Evolutionary conservation across 2,329 filamentous ascomycete genomes (phyloP).

Genomic region (Colletotrichum chrysophilum): DNA sequence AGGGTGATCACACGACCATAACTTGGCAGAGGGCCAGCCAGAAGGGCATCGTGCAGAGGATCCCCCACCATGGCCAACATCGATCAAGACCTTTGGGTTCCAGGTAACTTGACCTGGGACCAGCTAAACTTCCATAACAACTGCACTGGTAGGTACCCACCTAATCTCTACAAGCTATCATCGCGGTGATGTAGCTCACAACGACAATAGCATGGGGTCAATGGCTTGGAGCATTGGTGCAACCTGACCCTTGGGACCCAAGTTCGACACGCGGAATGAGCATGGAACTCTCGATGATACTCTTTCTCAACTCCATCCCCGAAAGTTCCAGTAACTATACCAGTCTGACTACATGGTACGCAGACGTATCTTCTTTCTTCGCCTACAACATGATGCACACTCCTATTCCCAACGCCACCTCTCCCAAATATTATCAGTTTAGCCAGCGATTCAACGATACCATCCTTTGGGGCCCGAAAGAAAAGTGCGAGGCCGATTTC

Average conservation of each 20-base stretch:
- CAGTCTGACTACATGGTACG: background rate
- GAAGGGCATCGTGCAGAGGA: background rate
- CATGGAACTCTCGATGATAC: background rate
- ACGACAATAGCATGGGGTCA: background rate
- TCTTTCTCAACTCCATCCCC: background rate
- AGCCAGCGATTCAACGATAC: conserved; percentile 6
- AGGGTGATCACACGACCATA: background rate
- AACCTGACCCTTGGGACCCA: conserved; percentile 10
- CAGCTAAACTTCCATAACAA: conserved; percentile 13
- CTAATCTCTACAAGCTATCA: background rate
- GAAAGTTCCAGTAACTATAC: background rate
- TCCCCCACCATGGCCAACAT: background rate
- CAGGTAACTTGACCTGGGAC: conserved; percentile 13
- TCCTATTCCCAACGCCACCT: background rate
- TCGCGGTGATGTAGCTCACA: background rate
- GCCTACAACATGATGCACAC: conserved; percentile 18
- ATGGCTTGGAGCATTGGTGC: conserved; percentile 1
- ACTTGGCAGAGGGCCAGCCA: background rate
- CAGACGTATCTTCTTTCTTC: conserved; percentile 1
- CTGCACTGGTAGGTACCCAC: background rate
- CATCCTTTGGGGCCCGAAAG: background rate
- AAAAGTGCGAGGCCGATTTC: background rate
- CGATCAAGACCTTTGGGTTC: conserved; percentile 6
- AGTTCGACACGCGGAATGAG: conserved; percentile 10
- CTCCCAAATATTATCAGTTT: background rate